Evolutionary conservation across 2,329 filamentous ascomycete genomes (phyloP).

Genomic region (Microcyclosporella mali): DNA sequence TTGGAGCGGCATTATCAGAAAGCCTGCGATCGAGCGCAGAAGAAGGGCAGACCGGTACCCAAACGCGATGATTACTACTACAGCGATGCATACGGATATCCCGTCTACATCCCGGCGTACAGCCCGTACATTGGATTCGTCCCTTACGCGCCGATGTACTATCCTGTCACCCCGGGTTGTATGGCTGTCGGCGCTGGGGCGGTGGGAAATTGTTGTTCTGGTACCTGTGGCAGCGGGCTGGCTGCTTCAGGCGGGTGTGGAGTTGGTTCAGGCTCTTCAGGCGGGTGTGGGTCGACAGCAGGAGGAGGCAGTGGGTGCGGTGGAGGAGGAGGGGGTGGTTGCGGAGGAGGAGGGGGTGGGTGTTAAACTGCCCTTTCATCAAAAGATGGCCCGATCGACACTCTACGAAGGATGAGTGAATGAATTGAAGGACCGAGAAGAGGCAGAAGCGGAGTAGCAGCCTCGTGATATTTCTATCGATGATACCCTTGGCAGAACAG

Average conservation of each 20-base stretch:
- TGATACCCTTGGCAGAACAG: no score
- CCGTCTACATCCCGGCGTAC: conserved; percentile 25
- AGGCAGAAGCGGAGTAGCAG: no score
- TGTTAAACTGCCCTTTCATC: background rate
- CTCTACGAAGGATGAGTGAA: no score
- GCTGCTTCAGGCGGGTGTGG: conserved; percentile 33
- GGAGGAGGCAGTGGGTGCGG: conserved; percentile 10
- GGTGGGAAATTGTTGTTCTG: conserved; percentile 44
- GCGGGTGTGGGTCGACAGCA: conserved; percentile 6
- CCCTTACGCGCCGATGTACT: conserved; percentile 33
- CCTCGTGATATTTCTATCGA: no score
- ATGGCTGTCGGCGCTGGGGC: conserved; percentile 37
- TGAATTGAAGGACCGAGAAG: no score
- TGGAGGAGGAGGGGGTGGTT: conserved; percentile 7
- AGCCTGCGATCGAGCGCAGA: conserved; percentile 33
- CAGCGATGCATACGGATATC: conserved; percentile 38
- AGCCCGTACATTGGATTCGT: conserved; percentile 39
- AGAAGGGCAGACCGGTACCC: conserved; percentile 34
- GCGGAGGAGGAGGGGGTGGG: conserved; percentile 9
- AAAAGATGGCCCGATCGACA: no score
- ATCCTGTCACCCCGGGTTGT: conserved; percentile 41
- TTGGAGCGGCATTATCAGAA: conserved; percentile 53
- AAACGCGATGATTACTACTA: conserved; percentile 34
- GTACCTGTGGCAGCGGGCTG: conserved; percentile 35
- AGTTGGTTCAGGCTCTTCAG: conserved; percentile 8